Conservation (phyloP, 129 eudicot species). For the Flaveria ramosissima region DNA sequence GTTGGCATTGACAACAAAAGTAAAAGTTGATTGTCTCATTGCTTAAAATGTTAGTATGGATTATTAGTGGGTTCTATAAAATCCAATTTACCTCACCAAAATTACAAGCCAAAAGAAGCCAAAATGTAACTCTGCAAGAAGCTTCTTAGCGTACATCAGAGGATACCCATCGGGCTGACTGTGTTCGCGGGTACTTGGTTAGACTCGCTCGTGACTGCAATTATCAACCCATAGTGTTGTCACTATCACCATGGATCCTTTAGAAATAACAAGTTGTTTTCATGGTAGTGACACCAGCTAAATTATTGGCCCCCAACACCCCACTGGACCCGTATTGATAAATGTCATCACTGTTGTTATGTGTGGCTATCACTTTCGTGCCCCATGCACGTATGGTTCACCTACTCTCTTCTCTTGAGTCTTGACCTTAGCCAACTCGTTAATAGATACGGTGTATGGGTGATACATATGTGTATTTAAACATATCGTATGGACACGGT, state of each 20-base stretch:
- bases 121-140: constrained; percentile 22
- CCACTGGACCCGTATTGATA: constrained; percentile 26
- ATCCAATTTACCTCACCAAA: not conserved
- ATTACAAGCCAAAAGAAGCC: constrained; percentile 16
- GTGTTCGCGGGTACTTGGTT: constrained; percentile 11
- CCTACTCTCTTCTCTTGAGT: not conserved
- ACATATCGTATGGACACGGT: not conserved
- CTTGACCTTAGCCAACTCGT: not conserved
- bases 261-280: constrained; percentile 11
- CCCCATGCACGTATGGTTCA: constrained; percentile 14
- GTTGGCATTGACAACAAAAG: too few species aligned
- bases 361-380: constrained; percentile 19
- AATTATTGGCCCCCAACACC: not conserved
- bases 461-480: not conserved
- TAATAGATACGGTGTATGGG: not conserved
- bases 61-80: too few species aligned
- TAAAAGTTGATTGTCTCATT: too few species aligned
- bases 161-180: constrained; percentile 28
- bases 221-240: constrained; percentile 25
- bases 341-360: constrained; percentile 20
- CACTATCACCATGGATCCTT: constrained; percentile 33
- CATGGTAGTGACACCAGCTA: constrained; percentile 25
- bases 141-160: constrained; percentile 23
- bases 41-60: too few species aligned
- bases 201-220: constrained; percentile 29